A percentile compares a stretch with the other conserved stretches of the same genome.
Conservation (phyloP, 192 early-diverging fungal species). For the Backusella morwellensis region DNA sequence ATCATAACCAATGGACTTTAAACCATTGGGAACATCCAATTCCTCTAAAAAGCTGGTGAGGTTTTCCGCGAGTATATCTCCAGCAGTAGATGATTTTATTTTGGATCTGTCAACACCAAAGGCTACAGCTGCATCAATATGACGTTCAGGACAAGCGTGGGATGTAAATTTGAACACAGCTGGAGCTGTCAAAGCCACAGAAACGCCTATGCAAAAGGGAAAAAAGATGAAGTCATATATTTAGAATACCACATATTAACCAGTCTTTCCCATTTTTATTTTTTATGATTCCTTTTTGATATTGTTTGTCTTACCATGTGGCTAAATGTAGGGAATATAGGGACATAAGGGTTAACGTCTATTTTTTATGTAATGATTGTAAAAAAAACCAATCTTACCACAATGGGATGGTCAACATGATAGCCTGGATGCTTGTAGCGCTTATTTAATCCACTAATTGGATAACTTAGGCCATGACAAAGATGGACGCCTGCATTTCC, state of each 20-base stretch:
- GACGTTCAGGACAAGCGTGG: constrained; percentile 80
- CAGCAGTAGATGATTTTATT: constrained; percentile 68
- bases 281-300: neutral
- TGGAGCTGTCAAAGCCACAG: constrained; percentile 86
- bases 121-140: constrained; percentile 75
- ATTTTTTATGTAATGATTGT: neutral
- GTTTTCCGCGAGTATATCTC: constrained; percentile 71
- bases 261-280: neutral
- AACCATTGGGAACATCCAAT: constrained; percentile 82
- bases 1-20: constrained; percentile 73
- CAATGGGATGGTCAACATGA: constrained; percentile 68
- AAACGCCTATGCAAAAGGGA: constrained; percentile 50
- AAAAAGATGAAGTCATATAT: neutral
- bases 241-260: neutral
- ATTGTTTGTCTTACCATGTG: neutral
- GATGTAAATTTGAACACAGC: constrained; percentile 87
- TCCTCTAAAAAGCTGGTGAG: constrained; percentile 72
- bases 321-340: neutral
- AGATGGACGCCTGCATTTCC: constrained; percentile 75
- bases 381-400: constrained; percentile 36
- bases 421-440: constrained; percentile 82
- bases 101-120: constrained; percentile 70
- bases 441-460: constrained; percentile 84
- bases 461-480: constrained; percentile 79
- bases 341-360: neutral